phyloP scores from a whole-genome alignment of 805 yeast species.

The Saturnispora silvae region DNA sequence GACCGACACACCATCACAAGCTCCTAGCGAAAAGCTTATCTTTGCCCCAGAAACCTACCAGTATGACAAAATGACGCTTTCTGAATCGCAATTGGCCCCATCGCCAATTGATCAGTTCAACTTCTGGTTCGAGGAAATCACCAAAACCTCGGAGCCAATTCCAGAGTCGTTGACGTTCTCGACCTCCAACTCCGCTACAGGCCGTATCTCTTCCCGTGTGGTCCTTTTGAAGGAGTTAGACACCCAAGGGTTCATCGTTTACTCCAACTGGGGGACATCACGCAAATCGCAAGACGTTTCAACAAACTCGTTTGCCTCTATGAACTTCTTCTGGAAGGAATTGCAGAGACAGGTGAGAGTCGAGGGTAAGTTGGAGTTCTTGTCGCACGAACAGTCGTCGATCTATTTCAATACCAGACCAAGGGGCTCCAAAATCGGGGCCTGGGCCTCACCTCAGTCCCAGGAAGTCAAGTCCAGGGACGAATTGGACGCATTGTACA shows the following conservation, averaged over 20 bases:
- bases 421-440: slow-evolving; percentile 86
- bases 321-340: slow-evolving; percentile 87
- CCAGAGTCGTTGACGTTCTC: slow-evolving; percentile 86
- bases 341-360: slow-evolving; percentile 88
- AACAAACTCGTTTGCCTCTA: slow-evolving; percentile 68
- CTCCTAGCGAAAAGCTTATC: too few relatives aligned
- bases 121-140: slow-evolving; percentile 77
- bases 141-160: slow-evolving; percentile 40
- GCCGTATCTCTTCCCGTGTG: slow-evolving; percentile 78
- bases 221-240: slow-evolving; percentile 88
- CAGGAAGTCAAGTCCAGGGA: slow-evolving; percentile 45
- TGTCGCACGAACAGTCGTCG: slow-evolving; percentile 61
- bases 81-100: slow-evolving; percentile 37
- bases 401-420: slow-evolving; percentile 83
- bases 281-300: slow-evolving; percentile 66
- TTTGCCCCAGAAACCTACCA: slow-evolving; percentile 85
- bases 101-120: slow-evolving; percentile 74
- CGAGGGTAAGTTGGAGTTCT: slow-evolving; percentile 74
- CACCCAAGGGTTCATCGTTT: slow-evolving; percentile 70
- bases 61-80: slow-evolving; percentile 58
- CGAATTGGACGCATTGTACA: slow-evolving; percentile 47
- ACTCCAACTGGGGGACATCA: slow-evolving; percentile 85
- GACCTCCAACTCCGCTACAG: slow-evolving; percentile 80
- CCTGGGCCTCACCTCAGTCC: slow-evolving; percentile 93
- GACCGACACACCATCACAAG: too few relatives aligned